Conservation (phyloP, 2,329 filamentous ascomycete species). For the Trichothecium sympodiale region DNA sequence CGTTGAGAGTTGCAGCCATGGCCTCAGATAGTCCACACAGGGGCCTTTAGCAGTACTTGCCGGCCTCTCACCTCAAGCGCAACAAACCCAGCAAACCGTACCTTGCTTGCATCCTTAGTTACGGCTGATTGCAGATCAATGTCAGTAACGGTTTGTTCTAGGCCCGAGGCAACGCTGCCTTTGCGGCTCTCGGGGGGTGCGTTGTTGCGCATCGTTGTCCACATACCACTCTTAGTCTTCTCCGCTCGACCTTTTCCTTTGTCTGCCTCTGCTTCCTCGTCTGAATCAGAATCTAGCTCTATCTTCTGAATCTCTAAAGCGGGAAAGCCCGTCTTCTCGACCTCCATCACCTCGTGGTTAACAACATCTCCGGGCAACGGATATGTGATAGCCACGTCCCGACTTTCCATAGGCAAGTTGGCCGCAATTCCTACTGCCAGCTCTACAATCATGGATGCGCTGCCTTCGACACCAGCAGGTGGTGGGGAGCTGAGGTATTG, state of each 20-base stretch:
- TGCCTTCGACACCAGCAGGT: conserved; percentile 73
- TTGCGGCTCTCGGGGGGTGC: conserved; percentile 5
- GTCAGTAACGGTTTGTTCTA: conserved; percentile 25
- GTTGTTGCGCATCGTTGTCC: conserved; percentile 6
- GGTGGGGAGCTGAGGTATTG: conserved; percentile 67
- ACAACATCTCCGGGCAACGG: conserved; percentile 67
- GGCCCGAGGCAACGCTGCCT: conserved; percentile 17
- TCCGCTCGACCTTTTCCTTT: conserved; percentile 27
- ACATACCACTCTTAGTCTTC: conserved; percentile 38
- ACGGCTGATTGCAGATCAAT: conserved; percentile 22
- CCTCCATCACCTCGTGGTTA: conserved; percentile 68
- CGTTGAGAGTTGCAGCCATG: too few species aligned
- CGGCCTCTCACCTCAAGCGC: conserved; percentile 64
- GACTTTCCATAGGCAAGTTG: conserved; percentile 81
- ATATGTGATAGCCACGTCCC: conserved; percentile 82
- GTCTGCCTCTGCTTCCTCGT: conserved; percentile 31
- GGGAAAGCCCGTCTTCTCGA: conserved; percentile 63
- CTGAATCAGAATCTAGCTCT: conserved; percentile 26
- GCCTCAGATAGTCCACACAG: conserved; percentile 50
- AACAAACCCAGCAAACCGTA: conserved; percentile 67
- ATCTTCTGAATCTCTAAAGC: conserved; percentile 36
- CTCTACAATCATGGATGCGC: conserved; percentile 86
- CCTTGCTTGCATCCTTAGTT: conserved; percentile 39
- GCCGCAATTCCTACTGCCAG: conserved; percentile 75
- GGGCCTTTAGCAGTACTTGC: conserved; percentile 65